Evolutionary conservation across 768 basidiomycete genomes (phyloP), one percentile per base, ranked within the genome.

Genomic region (Tylopilus plumbeoviolaceoides): DNA sequence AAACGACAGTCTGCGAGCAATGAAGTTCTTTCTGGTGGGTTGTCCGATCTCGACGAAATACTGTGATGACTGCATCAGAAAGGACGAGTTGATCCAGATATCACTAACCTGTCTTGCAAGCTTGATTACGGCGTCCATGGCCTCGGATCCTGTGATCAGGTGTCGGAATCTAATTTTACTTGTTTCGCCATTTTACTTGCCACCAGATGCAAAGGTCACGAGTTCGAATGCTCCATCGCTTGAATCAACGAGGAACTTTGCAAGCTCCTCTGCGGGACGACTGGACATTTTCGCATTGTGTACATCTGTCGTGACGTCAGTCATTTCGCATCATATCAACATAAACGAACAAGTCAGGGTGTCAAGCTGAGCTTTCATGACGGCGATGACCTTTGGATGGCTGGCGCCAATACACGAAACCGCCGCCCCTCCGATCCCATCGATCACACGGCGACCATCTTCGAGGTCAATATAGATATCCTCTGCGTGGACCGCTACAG

Each of bases 51-150:
- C 89, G 17, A 77, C 73, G 58, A 76, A 89, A 64, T 90, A 91
- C 84, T 90, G 27, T 8, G 59, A 43, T 6, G 41, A 30, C 11
- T 47, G 20, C 50, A 48, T 70, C 44, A 64, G 43, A 44, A 15
- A 42, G 28, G 9, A 8, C 3, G 10, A 20, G 31, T 38, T 4
- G 25, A 27, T 28, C 17, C n/a, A 18, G 17, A 39, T 48, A 15
- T 41, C 18, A 59, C 71, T 12, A 63, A 87, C 86, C 74, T 92
- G 91, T 61, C 85, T 80, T 30, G 84, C 81, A 3, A 90, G 77
- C 69, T 95, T 95, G 50, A 93, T 75, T n/a, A 82, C 85, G 53
- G 82, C 79, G 58, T 95, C 92, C 87, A 92, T 89, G 0, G 91
- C 90, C 68, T 95, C 92, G 2, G 91, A 87, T 44, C 91, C 90